Percentiles rank a stretch among this genome's conserved stretches.
These are phyloP conservation scores for Colletotrichum gigasporum DNA, from an alignment of 2,329 filamentous ascomycete species.

Conservation along the genomic window DNA sequence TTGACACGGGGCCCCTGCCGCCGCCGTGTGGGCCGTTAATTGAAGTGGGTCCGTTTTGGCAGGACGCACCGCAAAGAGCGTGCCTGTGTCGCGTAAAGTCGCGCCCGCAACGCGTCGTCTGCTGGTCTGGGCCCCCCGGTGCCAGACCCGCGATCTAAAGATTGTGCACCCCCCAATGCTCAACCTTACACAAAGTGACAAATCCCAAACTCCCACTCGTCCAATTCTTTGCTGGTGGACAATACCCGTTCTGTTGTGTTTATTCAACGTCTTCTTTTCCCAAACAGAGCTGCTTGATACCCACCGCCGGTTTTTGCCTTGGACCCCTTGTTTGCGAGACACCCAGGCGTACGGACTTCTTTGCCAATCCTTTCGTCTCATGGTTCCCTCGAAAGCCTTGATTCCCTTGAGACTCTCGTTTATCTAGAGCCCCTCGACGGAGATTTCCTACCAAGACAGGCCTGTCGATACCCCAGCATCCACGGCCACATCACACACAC, in stretches of 20 bases:
- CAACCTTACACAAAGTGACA: constrained; percentile 18
- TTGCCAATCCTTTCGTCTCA: not conserved
- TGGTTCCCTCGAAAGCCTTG: not conserved
- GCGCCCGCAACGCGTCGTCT: constrained; percentile 30
- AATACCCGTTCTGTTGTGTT: constrained; percentile 7
- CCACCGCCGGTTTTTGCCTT: not conserved
- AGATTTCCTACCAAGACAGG: not conserved
- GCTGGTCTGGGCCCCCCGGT: constrained; percentile 7
- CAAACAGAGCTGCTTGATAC: constrained; percentile 20
- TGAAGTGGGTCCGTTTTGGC: constrained; percentile 17
- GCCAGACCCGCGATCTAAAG: constrained; percentile 22
- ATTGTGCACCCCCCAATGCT: constrained; percentile 8
- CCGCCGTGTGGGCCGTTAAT: constrained; percentile 25
- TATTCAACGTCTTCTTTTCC: not conserved
- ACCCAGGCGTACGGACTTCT: not conserved
- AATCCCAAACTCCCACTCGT: constrained; percentile 25
- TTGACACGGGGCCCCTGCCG: not conserved
- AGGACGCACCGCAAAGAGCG: constrained; percentile 13
- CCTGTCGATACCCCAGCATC: not conserved
- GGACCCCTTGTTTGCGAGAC: not conserved
- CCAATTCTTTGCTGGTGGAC: constrained; percentile 20
- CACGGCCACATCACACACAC: not conserved
- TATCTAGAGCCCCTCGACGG: constrained; percentile 13
- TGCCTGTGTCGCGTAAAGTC: constrained; percentile 32
- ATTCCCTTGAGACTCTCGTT: constrained; percentile 5